Evolutionary conservation across 1,284 basidiomycete genomes (phyloP), one percentile per base, ranked within the genome.

Genomic region (Moesziomyces aphidis): DNA sequence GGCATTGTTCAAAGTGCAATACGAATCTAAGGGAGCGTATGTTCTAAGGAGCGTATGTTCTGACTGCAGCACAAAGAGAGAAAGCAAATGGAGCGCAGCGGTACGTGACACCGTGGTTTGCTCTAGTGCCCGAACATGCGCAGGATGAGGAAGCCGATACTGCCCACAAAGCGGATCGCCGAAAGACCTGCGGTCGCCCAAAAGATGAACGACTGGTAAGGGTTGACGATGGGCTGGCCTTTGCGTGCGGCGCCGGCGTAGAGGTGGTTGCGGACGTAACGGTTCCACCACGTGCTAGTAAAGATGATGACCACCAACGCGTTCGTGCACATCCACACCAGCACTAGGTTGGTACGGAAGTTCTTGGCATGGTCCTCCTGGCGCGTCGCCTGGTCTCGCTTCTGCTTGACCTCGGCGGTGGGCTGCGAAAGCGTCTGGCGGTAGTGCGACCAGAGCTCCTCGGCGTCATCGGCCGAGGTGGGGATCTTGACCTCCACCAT

Each of bases 321-420:
- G 36, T 84, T 84, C 49, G 75, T 73, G 62, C 81, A 67, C 50
- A 78, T 90, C 91, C 94, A 96, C 4, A 90, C 88, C 52, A 98
- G 87, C 50, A 98, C 86, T n/a, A 95, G 93, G 86, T 95, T 96
- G 17, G 94, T 97, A 68, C 94, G 88, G 77, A 97, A 92, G 83
- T 92, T 92, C 0, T 76, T 81, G 63, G 86, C 86, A 56, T 82
- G 78, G 61, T 68, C 82, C 50, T 73, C 75, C 61, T 82, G 80
- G 46, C 65, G 65, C 22, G 70, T 72, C 47, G 78, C 81, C 43
- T 65, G 57, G 58, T 83, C 81, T 22, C 73, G 68, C 52, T 64
- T 70, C 54, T 64, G 48, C 57, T 62, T 54, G 42, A 64, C 74
- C 31, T 69, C 58, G 19, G 61, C 52, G 4, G 63, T 48, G 6